A percentile compares a stretch with the other conserved stretches of the same genome.
Evolutionary conservation across 768 basidiomycete genomes (phyloP).

Genomic region (Kwoniella dendrophila): DNA sequence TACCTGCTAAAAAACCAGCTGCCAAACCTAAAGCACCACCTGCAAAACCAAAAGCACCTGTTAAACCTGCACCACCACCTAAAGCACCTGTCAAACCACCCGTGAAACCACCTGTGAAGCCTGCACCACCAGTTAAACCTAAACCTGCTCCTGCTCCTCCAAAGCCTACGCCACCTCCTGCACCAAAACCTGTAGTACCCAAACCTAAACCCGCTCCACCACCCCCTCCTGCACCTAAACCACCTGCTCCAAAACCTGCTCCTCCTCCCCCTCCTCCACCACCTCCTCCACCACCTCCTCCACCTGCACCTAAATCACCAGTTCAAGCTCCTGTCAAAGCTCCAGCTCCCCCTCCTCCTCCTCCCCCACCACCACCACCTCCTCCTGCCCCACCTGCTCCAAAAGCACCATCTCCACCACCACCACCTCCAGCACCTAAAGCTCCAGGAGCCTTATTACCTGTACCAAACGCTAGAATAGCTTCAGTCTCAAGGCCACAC

Average conservation of each 20-base stretch:
- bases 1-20: slow-evolving; percentile 3
- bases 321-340: neutral
- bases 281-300: neutral
- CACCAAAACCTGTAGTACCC: neutral
- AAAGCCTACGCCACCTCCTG: slow-evolving; percentile 2
- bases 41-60: slow-evolving; percentile 1
- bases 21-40: slow-evolving; percentile 6
- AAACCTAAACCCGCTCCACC: slow-evolving; percentile 8
- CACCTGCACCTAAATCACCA: neutral
- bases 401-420: neutral
- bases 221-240: slow-evolving; percentile 1
- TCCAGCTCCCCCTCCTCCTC: neutral
- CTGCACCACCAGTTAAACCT: slow-evolving; percentile 6
- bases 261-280: slow-evolving; percentile 7
- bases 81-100: neutral
- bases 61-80: neutral
- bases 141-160: slow-evolving; percentile 3
- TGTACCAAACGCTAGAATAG: slow-evolving; percentile 1
- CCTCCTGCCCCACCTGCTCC: slow-evolving; percentile 3
- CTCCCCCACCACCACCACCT: neutral
- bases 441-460: slow-evolving; percentile 1
- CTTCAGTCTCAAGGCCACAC: neutral
- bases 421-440: slow-evolving; percentile 2
- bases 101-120: neutral
- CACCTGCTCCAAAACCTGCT: neutral